Evolutionary conservation across 768 basidiomycete genomes (phyloP).

Genomic region (Panaeolus cyanescens): DNA sequence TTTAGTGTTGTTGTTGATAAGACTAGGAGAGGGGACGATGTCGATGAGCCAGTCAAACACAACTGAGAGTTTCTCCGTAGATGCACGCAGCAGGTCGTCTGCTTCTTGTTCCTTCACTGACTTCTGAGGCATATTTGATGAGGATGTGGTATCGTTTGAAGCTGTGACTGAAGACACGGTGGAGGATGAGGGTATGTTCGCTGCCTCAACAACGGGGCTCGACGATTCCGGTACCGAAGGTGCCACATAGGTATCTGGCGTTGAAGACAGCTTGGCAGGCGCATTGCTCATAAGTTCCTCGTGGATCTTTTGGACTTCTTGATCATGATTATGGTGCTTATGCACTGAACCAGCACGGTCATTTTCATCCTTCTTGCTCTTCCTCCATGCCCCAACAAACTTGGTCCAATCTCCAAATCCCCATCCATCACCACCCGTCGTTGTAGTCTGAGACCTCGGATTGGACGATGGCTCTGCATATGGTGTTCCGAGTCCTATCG

Average conservation of each 20-base stretch:
- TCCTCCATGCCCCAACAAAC: conserved; percentile 64
- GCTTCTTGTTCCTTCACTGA: conserved; percentile 4
- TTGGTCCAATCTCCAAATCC: conserved; percentile 63
- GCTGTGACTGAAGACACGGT: neutral
- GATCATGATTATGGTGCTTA: conserved; percentile 1
- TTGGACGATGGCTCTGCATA: neutral
- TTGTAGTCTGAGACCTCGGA: too few species aligned
- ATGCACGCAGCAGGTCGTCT: conserved; percentile 44
- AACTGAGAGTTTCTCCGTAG: conserved; percentile 71
- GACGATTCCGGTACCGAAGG: neutral
- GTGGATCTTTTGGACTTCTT: neutral
- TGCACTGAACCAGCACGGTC: conserved; percentile 8
- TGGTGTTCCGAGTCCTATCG: conserved; percentile 38
- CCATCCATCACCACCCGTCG: conserved; percentile 38
- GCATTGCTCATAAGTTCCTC: neutral
- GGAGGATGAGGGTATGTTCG: too few species aligned
- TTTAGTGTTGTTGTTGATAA: neutral
- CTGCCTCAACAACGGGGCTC: neutral
- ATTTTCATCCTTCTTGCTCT: conserved; percentile 35
- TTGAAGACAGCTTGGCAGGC: neutral
- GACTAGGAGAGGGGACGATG: conserved; percentile 47
- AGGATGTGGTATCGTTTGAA: too few species aligned
- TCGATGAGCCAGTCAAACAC: conserved; percentile 84
- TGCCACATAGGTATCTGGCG: neutral
- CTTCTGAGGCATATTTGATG: neutral